These are phyloP conservation scores for Nakazawaea pomicola DNA, from an alignment of 805 yeast genomes.

Conservation along the genomic window DNA sequence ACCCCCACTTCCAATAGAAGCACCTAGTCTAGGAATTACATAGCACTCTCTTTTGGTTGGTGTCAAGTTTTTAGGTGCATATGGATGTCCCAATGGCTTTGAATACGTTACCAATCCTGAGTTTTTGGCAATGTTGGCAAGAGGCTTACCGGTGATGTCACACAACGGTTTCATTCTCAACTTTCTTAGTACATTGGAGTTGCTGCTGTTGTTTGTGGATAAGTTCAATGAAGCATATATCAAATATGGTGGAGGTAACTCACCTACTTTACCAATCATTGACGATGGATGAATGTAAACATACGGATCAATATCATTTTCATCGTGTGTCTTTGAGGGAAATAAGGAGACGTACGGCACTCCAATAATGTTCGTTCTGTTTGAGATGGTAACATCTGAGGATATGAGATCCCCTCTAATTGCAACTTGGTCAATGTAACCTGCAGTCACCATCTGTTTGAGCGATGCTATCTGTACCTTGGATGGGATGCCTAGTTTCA, in stretches of 20 bases:
- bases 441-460: slow-evolving; percentile 90
- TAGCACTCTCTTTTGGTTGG: slow-evolving; percentile 77
- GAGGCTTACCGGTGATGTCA: slow-evolving; percentile 67
- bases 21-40: slow-evolving; percentile 88
- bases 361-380: slow-evolving; percentile 49
- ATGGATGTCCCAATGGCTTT: slow-evolving; percentile 87
- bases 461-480: slow-evolving; percentile 67
- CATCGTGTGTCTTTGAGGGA: slow-evolving; percentile 29
- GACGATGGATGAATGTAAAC: slow-evolving; percentile 84
- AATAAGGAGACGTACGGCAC: slow-evolving; percentile 64
- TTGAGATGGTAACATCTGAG: slow-evolving; percentile 54
- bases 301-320: slow-evolving; percentile 40
- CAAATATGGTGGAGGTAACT: slow-evolving; percentile 72
- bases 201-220: slow-evolving; percentile 41
- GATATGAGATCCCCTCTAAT: slow-evolving; percentile 73
- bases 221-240: slow-evolving; percentile 66
- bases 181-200: slow-evolving; percentile 31
- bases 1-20: slow-evolving; percentile 75
- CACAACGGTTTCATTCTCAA: slow-evolving; percentile 73
- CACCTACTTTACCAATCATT: slow-evolving; percentile 53
- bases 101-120: slow-evolving; percentile 78
- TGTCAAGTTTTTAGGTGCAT: slow-evolving; percentile 68
- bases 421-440: slow-evolving; percentile 88
- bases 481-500: slow-evolving; percentile 63
- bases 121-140: slow-evolving; percentile 70